Percentiles rank a stretch among this genome's conserved stretches.
Conservation (phyloP, 371 early-diverging fungal species). For the Mucor piriformis region DNA sequence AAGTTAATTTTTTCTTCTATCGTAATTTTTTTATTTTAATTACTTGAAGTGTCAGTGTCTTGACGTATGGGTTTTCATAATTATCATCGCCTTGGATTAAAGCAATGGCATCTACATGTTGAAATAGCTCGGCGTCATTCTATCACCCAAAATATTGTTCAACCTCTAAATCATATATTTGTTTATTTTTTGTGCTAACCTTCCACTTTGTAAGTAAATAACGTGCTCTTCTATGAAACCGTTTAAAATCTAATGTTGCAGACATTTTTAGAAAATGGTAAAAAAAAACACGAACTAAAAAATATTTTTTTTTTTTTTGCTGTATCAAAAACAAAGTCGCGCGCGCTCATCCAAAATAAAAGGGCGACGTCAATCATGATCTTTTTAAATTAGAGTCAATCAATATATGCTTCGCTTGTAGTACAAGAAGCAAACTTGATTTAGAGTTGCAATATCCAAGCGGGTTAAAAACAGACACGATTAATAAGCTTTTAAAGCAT, state of each 20-base stretch:
- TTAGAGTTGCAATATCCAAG: too few species aligned
- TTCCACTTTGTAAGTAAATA: conserved; percentile 59
- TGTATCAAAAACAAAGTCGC: background rate
- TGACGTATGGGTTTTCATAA: conserved; percentile 71
- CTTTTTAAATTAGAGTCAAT: too few species aligned
- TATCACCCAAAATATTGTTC: background rate
- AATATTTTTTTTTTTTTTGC: background rate
- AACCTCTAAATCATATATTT: too few species aligned
- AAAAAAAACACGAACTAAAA: conserved; percentile 3
- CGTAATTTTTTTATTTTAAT: background rate
- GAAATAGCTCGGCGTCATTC: conserved; percentile 48
- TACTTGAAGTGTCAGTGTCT: conserved; percentile 70
- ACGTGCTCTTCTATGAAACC: conserved; percentile 64
- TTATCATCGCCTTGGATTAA: conserved; percentile 64
- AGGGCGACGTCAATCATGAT: too few species aligned
- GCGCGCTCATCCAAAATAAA: background rate
- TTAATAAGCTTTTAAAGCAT: too few species aligned
- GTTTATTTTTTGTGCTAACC: conserved; percentile 39
- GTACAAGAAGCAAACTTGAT: too few species aligned
- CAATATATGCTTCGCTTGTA: too few species aligned
- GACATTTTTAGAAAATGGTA: conserved; percentile 13
- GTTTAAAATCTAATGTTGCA: conserved; percentile 59
- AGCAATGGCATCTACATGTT: conserved; percentile 65
- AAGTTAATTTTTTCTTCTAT: background rate
- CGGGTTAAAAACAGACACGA: too few species aligned